A percentile compares a stretch with the other conserved stretches of the same genome.
Evolutionary conservation across 2,329 filamentous ascomycete species (phyloP).

Genomic region (Xylaria sp.): DNA sequence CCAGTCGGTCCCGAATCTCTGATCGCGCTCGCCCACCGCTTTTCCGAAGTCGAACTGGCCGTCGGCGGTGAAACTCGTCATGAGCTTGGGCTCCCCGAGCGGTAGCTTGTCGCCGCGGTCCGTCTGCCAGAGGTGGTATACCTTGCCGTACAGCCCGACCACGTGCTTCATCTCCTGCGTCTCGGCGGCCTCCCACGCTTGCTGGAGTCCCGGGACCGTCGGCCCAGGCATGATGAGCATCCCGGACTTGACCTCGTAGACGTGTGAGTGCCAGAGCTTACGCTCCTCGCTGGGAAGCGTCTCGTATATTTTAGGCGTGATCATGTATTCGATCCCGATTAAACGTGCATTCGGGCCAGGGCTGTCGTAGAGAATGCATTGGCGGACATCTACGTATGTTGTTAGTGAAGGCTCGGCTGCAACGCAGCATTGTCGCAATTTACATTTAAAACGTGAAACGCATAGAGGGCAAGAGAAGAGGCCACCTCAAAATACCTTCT

Average conservation of each 20-base stretch:
- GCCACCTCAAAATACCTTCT: constrained; percentile 54
- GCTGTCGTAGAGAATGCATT: constrained; percentile 85
- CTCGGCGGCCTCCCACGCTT: constrained; percentile 77
- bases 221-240: constrained; percentile 80
- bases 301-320: constrained; percentile 71
- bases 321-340: constrained; percentile 89
- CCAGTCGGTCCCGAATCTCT: constrained; percentile 53
- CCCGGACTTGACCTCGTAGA: constrained; percentile 76
- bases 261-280: constrained; percentile 78
- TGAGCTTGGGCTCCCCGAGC: constrained; percentile 58
- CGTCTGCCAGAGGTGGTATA: constrained; percentile 86
- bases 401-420: constrained; percentile 1
- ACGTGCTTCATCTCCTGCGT: constrained; percentile 81
- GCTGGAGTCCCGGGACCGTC: constrained; percentile 54
- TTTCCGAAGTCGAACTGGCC: constrained; percentile 55
- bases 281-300: constrained; percentile 71
- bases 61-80: constrained; percentile 58
- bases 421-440: not conserved
- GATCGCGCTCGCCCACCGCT: constrained; percentile 52
- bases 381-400: constrained; percentile 66
- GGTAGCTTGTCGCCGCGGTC: constrained; percentile 70
- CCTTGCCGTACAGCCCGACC: constrained; percentile 78
- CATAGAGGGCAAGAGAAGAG: not conserved
- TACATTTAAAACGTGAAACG: not conserved
- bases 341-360: constrained; percentile 69